A percentile compares a stretch with the other conserved stretches of the same genome.
Evolutionary conservation across 352 stramenopile species (phyloP).

Genomic region (Pythium utonaiense): DNA sequence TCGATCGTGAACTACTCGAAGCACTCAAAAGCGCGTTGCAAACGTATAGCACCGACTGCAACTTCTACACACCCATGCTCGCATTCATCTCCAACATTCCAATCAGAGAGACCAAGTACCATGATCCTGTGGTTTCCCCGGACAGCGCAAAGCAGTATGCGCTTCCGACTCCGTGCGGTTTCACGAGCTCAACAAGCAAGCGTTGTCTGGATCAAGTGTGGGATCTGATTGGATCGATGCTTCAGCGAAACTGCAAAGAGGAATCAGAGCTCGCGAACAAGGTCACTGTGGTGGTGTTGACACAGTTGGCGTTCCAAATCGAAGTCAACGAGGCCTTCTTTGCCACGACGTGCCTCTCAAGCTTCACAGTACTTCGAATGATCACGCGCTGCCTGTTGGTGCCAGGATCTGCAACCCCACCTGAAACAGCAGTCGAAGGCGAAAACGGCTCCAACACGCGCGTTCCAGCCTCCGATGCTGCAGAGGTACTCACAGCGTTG

Average conservation of each 20-base stretch:
- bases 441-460: not conserved
- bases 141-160: conserved; percentile 29
- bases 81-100: conserved; percentile 59
- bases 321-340: conserved; percentile 55
- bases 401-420: not conserved
- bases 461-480: not conserved
- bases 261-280: conserved; percentile 24
- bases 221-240: conserved; percentile 55
- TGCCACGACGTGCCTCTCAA: conserved; percentile 45
- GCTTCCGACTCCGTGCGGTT: conserved; percentile 24
- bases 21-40: conserved; percentile 47
- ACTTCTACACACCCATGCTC: conserved; percentile 55
- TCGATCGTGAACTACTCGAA: conserved; percentile 22
- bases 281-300: conserved; percentile 29
- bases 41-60: conserved; percentile 41
- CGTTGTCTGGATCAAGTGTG: conserved; percentile 52
- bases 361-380: conserved; percentile 40
- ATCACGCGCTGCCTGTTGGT: conserved; percentile 32
- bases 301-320: conserved; percentile 44
- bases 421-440: not conserved
- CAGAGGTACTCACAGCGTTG: conserved; percentile 6
- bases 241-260: conserved; percentile 45
- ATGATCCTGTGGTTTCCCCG: conserved; percentile 28
- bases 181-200: conserved; percentile 10
- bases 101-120: conserved; percentile 54